Percentiles rank a stretch among this genome's conserved stretches.
phyloP scores from a whole-genome alignment of 768 basidiomycete genomes.

The Ephemerocybe angulata region DNA sequence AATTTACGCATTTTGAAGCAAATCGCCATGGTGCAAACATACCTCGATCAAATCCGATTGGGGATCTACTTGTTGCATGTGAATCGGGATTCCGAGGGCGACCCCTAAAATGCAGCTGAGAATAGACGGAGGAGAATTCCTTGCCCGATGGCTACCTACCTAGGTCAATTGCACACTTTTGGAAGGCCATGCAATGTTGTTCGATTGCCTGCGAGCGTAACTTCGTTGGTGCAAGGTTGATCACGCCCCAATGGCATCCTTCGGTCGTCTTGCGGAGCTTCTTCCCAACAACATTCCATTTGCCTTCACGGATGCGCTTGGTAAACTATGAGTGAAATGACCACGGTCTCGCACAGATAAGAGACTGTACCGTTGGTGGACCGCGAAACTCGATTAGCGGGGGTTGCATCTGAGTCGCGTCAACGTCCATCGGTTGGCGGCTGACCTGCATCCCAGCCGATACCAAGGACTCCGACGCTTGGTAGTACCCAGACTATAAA shows the following conservation, averaged over 20 bases:
- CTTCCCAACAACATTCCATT: conserved; percentile 9
- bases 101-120: too few species aligned
- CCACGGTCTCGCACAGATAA: background rate
- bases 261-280: background rate
- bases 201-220: too few species aligned
- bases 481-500: background rate
- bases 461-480: background rate
- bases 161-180: too few species aligned
- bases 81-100: too few species aligned
- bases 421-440: background rate
- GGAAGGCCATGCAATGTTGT: too few species aligned
- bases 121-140: too few species aligned
- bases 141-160: too few species aligned
- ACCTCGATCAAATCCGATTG: too few species aligned
- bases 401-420: background rate
- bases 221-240: background rate
- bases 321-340: background rate
- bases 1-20: too few species aligned
- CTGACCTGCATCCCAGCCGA: background rate
- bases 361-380: background rate
- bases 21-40: too few species aligned
- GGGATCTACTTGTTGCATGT: too few species aligned
- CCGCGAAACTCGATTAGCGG: background rate
- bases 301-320: conserved; percentile 10
- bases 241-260: background rate